A percentile compares a stretch with the other conserved stretches of the same genome.
phyloP scores from a whole-genome alignment of 306 rosid genomes.

The Vigna mungo region DNA sequence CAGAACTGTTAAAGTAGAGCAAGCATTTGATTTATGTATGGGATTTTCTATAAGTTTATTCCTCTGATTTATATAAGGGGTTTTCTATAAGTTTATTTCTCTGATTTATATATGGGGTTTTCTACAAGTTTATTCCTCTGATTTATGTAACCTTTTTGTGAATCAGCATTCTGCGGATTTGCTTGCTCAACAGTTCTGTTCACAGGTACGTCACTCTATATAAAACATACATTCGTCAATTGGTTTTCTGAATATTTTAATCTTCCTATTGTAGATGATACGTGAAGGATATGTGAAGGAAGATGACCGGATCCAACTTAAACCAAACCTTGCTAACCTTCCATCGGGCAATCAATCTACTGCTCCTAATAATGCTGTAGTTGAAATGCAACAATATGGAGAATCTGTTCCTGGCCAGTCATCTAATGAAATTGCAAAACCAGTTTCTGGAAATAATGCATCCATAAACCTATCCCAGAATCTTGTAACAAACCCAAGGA shows the following conservation, averaged over 20 bases:
- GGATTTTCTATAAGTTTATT: too few species aligned
- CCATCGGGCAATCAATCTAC: conserved; percentile 63
- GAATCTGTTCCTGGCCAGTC: conserved; percentile 70
- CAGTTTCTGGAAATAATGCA: conserved; percentile 55
- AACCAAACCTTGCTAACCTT: conserved; percentile 58
- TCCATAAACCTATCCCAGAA: conserved; percentile 72
- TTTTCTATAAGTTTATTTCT: background rate
- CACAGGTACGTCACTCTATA: conserved; percentile 65
- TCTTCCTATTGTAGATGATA: conserved; percentile 63
- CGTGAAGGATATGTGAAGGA: conserved; percentile 66
- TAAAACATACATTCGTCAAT: background rate
- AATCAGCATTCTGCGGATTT: conserved; percentile 87
- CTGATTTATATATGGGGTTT: too few species aligned
- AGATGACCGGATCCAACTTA: conserved; percentile 64
- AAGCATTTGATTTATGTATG: background rate
- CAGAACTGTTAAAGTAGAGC: background rate
- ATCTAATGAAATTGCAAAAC: conserved; percentile 70
- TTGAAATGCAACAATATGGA: conserved; percentile 78
- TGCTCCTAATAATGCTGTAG: conserved; percentile 55
- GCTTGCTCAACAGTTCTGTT: conserved; percentile 73
- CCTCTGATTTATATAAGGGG: background rate
- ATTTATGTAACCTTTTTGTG: conserved; percentile 50
- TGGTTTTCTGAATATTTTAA: conserved; percentile 19
- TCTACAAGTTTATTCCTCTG: too few species aligned
- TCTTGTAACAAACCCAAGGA: conserved; percentile 71